Base-by-base conservation (phyloP, 768 basidiomycete genomes). In the Termitomyces titanicus region DNA sequence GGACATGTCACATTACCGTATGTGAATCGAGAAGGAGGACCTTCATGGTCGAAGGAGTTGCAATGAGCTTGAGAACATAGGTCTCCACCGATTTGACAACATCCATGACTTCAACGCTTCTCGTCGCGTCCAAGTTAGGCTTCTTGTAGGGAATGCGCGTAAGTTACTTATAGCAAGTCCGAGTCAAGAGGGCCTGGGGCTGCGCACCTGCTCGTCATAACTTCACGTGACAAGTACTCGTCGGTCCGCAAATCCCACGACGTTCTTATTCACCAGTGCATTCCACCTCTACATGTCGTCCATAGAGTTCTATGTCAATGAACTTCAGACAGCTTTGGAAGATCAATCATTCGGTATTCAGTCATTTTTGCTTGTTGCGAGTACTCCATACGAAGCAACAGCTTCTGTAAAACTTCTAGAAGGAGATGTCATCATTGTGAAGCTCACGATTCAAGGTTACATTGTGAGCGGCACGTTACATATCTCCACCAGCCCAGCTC, bases 41-140 rank as follows among this genome's bases (percentile, higher is more conserved):
- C 73, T 98, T 98, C 92, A 98, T 98, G 5, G 92, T 83, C 3
- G 82, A 77, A 50, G 93, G 92, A 48, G 85, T 84, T 20, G 89
- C 86, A 55, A 97, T 82, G 77, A 97, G 78, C 77, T 90, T 96
- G 58, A 84, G 82, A 67, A 98, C 80, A 76, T 98, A 99, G 5
- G 87, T 90, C 73, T 95, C 92, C 27, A 97, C 86, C 8, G 97
- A 97, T 72, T 95, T 96, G 65, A 94, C 80, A 61, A 95, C 87
- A 72, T 99, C 95, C 97, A 98, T 98, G 47, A 48, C 55, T 55
- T 22, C 37, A n/a, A 53, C 29, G 22, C 27, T 40, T 29, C 15
- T 20, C 12, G 18, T n/a, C 50, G 29, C 20, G 29, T 20, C 12
- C 20, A 3, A 31, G 38, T 33, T 17, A 17, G 3, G 15, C 35